Percentiles rank a stretch among this genome's conserved stretches.
Evolutionary conservation across 2,329 filamentous ascomycete genomes (phyloP).

Genomic region (Beauveria sp.): DNA sequence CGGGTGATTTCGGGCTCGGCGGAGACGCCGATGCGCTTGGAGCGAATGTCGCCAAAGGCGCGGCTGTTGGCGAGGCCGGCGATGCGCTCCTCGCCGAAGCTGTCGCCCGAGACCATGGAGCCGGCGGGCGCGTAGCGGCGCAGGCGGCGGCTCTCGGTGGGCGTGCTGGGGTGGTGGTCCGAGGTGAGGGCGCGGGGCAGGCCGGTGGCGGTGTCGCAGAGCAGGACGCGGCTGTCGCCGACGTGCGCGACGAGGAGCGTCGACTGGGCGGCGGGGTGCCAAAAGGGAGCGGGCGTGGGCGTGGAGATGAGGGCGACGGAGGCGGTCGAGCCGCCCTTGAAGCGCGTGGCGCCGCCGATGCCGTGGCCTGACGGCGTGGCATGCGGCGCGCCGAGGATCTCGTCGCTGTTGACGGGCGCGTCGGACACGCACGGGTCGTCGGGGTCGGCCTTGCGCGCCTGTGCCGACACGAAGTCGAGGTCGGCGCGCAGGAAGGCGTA

Average conservation of each 20-base stretch:
- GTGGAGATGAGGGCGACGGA: constrained; percentile 88
- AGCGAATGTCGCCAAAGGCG: constrained; percentile 85
- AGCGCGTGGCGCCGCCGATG: constrained; percentile 70
- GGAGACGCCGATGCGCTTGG: constrained; percentile 87
- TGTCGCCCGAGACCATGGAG: constrained; percentile 77
- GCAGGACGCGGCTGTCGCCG: constrained; percentile 82
- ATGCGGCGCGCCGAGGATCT: constrained; percentile 62
- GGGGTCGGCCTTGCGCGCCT: constrained; percentile 72
- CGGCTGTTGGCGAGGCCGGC: constrained; percentile 88
- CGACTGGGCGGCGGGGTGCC: constrained; percentile 81
- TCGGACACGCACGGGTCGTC: constrained; percentile 66
- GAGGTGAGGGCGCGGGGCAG: constrained; percentile 73
- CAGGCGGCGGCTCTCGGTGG: constrained; percentile 73
- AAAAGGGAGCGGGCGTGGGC: constrained; percentile 84
- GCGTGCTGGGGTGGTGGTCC: constrained; percentile 87
- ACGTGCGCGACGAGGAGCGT: constrained; percentile 85
- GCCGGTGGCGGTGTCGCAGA: constrained; percentile 81
- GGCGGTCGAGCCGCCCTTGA: constrained; percentile 89
- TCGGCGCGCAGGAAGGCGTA: constrained; percentile 94
- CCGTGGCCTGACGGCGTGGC: constrained; percentile 46
- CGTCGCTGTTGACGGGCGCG: constrained; percentile 73
- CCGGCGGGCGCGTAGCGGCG: constrained; percentile 71
- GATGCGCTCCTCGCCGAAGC: constrained; percentile 95
- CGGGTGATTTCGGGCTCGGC: constrained; percentile 86
- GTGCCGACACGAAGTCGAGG: constrained; percentile 85